Percentiles rank a stretch among this genome's conserved stretches.
Conservation (phyloP, 257 asterid genomes). For the Mitragyna speciosa region DNA sequence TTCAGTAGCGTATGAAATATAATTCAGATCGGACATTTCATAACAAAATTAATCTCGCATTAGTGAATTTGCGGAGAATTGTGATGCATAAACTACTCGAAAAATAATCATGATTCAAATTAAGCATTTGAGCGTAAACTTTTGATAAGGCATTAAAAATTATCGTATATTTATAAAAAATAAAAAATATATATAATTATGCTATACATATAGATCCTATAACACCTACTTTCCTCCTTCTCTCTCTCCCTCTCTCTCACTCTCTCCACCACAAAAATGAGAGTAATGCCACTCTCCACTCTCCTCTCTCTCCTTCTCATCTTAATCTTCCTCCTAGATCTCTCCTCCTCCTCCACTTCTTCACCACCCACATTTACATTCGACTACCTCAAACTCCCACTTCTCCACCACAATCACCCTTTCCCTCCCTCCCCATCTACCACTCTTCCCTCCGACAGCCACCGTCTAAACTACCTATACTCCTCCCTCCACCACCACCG, state of each 20-base stretch:
- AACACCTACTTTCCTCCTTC: background rate
- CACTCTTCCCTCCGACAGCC: slow-evolving; percentile 57
- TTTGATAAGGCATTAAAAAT: too few species aligned
- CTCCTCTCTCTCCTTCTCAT: slow-evolving; percentile 21
- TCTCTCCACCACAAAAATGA: slow-evolving; percentile 10
- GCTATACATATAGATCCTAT: background rate
- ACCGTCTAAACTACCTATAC: slow-evolving; percentile 47
- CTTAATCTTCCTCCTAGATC: slow-evolving; percentile 9
- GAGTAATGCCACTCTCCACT: background rate
- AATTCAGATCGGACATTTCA: too few species aligned
- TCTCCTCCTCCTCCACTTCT: slow-evolving; percentile 24
- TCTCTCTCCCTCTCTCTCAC: background rate
- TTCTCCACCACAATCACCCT: slow-evolving; percentile 50
- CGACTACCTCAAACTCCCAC: slow-evolving; percentile 58
- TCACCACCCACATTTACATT: slow-evolving; percentile 20
- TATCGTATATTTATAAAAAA: too few species aligned
- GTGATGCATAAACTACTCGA: too few species aligned
- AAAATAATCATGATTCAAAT: too few species aligned
- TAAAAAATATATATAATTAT: background rate
- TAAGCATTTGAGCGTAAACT: too few species aligned
- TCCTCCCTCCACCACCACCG: slow-evolving; percentile 36
- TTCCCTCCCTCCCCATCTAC: slow-evolving; percentile 49
- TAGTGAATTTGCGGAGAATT: too few species aligned
- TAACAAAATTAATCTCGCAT: too few species aligned
- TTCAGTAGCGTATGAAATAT: too few species aligned